Evolutionary conservation across 306 rosid genomes (phyloP).

Genomic region (Trifolium fragiferum): DNA sequence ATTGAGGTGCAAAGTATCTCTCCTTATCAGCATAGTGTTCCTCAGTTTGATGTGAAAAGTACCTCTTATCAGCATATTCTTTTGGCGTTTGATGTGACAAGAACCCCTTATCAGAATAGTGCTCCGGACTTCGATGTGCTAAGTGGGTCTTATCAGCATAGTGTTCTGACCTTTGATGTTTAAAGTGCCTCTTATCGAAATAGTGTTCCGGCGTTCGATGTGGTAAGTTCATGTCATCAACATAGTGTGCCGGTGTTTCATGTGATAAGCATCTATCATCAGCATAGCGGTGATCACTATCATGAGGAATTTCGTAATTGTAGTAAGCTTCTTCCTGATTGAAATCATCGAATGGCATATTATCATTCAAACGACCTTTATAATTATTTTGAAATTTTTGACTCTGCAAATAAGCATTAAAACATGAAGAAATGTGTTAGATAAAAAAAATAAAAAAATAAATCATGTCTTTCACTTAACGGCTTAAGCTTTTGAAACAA

Average conservation of each 20-base stretch:
- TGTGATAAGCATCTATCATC: not conserved
- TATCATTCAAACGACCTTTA: conserved; percentile 9
- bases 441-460: not conserved
- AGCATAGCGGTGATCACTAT: not conserved
- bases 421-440: conserved; percentile 14
- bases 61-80: no score
- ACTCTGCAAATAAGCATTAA: conserved; percentile 35
- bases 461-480: conserved; percentile 5
- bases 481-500: not conserved
- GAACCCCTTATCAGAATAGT: no score
- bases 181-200: no score
- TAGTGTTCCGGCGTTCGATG: not conserved
- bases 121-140: no score
- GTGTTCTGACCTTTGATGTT: no score
- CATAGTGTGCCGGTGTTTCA: not conserved
- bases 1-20: no score
- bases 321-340: conserved; percentile 11
- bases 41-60: no score
- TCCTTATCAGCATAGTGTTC: no score
- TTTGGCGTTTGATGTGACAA: not conserved
- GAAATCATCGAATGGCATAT: not conserved
- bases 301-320: conserved; percentile 20
- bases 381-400: not conserved
- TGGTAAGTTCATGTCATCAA: not conserved
- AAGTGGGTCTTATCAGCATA: no score